Percentiles rank a stretch among this genome's conserved stretches.
Evolutionary conservation across 352 stramenopile species (phyloP).

Genomic region (Pythium insidiosum): DNA sequence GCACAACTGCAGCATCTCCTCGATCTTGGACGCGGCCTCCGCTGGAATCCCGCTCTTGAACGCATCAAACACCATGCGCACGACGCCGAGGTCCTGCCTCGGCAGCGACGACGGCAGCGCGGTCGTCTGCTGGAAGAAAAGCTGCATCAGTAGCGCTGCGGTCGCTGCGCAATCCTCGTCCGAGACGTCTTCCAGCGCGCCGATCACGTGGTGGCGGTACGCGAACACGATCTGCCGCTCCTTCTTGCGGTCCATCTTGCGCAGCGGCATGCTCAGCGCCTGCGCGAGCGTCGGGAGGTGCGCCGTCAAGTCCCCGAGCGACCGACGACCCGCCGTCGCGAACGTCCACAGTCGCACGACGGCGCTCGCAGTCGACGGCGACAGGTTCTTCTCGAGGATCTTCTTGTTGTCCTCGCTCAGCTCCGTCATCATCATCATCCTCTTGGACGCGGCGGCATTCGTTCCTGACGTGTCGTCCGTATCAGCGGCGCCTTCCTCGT

Average conservation of each 20-base stretch:
- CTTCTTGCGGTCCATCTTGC: conserved; percentile 78
- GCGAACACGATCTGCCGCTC: conserved; percentile 64
- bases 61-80: conserved; percentile 29
- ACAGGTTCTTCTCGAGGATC: conserved; percentile 45
- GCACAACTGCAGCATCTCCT: conserved; percentile 2
- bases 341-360: conserved; percentile 68
- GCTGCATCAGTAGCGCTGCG: conserved; percentile 27
- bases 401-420: conserved; percentile 65
- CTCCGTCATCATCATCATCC: conserved; percentile 10
- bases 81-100: conserved; percentile 20
- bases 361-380: conserved; percentile 32
- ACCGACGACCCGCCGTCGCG: conserved; percentile 41
- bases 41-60: conserved; percentile 15
- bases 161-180: conserved; percentile 20
- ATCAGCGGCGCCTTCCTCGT: neutral
- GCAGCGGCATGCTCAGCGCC: conserved; percentile 64
- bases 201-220: conserved; percentile 42
- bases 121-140: conserved; percentile 68
- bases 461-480: conserved; percentile 3
- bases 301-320: conserved; percentile 48
- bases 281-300: conserved; percentile 50
- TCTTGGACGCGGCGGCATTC: neutral
- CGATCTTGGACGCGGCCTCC: neutral
- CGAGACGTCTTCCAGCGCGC: conserved; percentile 24
- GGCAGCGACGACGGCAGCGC: conserved; percentile 42